Conservation (phyloP, 768 basidiomycete genomes). For the Tephrocybe sp. region DNA sequence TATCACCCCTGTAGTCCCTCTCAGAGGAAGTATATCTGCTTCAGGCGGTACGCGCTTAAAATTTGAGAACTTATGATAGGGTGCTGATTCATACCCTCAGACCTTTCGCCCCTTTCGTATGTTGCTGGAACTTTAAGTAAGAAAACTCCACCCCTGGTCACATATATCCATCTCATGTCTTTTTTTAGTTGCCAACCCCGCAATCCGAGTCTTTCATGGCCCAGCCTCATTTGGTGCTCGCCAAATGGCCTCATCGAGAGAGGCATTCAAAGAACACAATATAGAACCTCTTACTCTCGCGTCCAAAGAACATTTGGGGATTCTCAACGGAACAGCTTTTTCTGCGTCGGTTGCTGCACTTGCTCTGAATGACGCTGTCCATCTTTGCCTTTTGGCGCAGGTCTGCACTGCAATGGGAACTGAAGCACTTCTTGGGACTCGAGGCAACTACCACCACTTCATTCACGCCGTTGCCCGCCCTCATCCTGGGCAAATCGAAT, state of each 20-base stretch:
- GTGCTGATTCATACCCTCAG: constrained; percentile 18
- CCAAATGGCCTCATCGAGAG: constrained; percentile 45
- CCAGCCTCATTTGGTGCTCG: constrained; percentile 47
- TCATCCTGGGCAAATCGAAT: constrained; percentile 80
- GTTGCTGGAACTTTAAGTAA: constrained; percentile 66
- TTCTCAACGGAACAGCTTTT: constrained; percentile 76
- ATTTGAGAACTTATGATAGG: not conserved
- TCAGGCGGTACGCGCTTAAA: constrained; percentile 55
- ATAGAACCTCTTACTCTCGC: constrained; percentile 58
- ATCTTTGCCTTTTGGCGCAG: constrained; percentile 59
- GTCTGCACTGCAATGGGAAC: constrained; percentile 79
- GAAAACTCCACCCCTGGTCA: not conserved
- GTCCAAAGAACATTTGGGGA: constrained; percentile 68
- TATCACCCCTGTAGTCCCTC: constrained; percentile 73
- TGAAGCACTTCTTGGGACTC: constrained; percentile 68
- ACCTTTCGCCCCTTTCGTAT: constrained; percentile 52
- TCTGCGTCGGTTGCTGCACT: constrained; percentile 71
- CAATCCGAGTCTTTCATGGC: constrained; percentile 46
- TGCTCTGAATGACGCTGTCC: constrained; percentile 67
- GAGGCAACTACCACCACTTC: constrained; percentile 64
- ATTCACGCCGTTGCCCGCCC: constrained; percentile 74
- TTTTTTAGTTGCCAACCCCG: constrained; percentile 24
- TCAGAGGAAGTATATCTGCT: constrained; percentile 75
- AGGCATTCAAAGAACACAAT: constrained; percentile 48
- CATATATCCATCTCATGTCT: not conserved